Evolutionary conservation across 192 early-diverging fungal genomes (phyloP).

Genomic region (Coemansia interrupta): DNA sequence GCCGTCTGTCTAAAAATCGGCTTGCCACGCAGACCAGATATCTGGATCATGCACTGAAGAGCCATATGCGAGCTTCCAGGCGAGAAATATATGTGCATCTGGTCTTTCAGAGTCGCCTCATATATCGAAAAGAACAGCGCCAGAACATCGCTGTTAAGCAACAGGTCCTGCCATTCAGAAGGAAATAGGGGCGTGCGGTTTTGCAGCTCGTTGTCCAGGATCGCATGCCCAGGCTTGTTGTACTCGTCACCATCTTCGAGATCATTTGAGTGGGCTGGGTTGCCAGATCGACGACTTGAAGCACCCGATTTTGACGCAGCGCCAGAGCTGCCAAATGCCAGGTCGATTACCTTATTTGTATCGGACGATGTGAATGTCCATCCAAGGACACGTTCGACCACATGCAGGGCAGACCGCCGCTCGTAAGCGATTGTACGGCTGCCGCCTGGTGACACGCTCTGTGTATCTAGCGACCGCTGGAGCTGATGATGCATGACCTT

Average conservation of each 20-base stretch:
- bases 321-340: slow-evolving; percentile 31
- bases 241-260: slow-evolving; percentile 16
- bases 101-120: slow-evolving; percentile 42
- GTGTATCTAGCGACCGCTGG: slow-evolving; percentile 27
- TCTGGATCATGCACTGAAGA: slow-evolving; percentile 44
- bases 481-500: slow-evolving; percentile 44
- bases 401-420: slow-evolving; percentile 43
- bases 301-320: neutral
- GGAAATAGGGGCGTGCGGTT: slow-evolving; percentile 45
- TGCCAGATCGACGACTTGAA: neutral
- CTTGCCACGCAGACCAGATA: slow-evolving; percentile 46
- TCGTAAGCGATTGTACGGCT: slow-evolving; percentile 39
- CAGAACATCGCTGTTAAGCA: slow-evolving; percentile 38
- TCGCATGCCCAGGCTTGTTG: slow-evolving; percentile 13
- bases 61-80: slow-evolving; percentile 48
- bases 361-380: slow-evolving; percentile 42
- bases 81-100: slow-evolving; percentile 48
- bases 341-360: slow-evolving; percentile 18
- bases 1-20: slow-evolving; percentile 25
- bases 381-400: slow-evolving; percentile 34
- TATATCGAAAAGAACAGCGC: slow-evolving; percentile 46
- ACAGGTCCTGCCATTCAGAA: slow-evolving; percentile 32
- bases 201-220: slow-evolving; percentile 24
- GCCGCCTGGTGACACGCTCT: slow-evolving; percentile 5
- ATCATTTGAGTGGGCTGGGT: slow-evolving; percentile 3